phyloP scores from a whole-genome alignment of 1,284 basidiomycete genomes.

The Ganoderma leucocontextum region DNA sequence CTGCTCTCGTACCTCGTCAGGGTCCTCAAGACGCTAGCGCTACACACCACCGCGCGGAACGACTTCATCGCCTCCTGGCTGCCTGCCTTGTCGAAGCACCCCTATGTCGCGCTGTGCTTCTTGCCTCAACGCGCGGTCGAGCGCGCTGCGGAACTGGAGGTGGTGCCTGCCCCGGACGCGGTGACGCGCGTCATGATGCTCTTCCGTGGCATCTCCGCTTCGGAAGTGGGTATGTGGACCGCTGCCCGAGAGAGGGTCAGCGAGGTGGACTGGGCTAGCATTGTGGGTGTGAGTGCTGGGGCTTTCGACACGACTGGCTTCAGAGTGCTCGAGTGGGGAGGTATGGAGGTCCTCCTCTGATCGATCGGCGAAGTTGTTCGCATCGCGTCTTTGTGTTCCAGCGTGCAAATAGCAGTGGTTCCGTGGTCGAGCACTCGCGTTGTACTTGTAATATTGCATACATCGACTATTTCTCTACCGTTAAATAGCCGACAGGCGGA shows the following conservation, averaged over 20 bases:
- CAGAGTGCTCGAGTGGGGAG: constrained; percentile 49
- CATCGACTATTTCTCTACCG: no score
- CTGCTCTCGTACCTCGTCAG: constrained; percentile 48
- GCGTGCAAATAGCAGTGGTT: no score
- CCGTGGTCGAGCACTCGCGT: no score
- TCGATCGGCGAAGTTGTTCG: no score
- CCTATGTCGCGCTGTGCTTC: constrained; percentile 53
- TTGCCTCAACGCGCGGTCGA: constrained; percentile 51
- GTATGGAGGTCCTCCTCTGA: constrained; percentile 44
- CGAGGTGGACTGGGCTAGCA: constrained; percentile 29
- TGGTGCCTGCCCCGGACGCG: constrained; percentile 51
- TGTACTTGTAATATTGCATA: no score
- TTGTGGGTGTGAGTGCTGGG: constrained; percentile 39
- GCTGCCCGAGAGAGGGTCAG: constrained; percentile 29
- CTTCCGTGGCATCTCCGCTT: constrained; percentile 47
- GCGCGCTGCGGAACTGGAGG: constrained; percentile 45
- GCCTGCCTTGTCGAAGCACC: constrained; percentile 48
- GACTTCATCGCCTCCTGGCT: constrained; percentile 57
- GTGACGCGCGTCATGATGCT: constrained; percentile 56
- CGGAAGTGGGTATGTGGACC: constrained; percentile 35
- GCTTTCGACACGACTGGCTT: constrained; percentile 36
- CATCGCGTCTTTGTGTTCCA: no score
- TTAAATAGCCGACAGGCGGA: no score
- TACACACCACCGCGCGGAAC: constrained; percentile 51
- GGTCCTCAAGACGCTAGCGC: constrained; percentile 42